These are phyloP conservation scores for Collybiopsis confluens DNA, from an alignment of 768 basidiomycete genomes.

Conservation along the genomic window DNA sequence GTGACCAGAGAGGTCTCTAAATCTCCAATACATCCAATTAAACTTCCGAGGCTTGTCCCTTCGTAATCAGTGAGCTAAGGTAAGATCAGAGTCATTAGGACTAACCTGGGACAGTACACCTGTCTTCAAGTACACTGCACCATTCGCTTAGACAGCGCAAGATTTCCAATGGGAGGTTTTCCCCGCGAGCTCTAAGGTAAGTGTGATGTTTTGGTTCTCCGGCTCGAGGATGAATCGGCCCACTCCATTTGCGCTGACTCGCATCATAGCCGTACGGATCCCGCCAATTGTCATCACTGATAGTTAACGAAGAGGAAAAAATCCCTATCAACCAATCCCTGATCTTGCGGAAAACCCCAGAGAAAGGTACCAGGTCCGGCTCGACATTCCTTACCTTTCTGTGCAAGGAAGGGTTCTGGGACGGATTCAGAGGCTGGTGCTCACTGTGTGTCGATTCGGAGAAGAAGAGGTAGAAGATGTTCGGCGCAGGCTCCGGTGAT, in stretches of 20 bases:
- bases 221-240: conserved; percentile 26
- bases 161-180: conserved; percentile 58
- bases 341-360: conserved; percentile 12
- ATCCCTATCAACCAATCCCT: conserved; percentile 4
- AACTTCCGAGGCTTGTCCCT: conserved; percentile 48
- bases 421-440: conserved; percentile 9
- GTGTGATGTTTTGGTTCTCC: conserved; percentile 26
- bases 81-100: not conserved
- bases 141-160: conserved; percentile 54
- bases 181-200: conserved; percentile 23
- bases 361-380: conserved; percentile 23
- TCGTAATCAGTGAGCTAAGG: not conserved
- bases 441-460: not conserved
- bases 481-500: not conserved
- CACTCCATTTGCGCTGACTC: conserved; percentile 26
- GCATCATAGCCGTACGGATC: conserved; percentile 7
- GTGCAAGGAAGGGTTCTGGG: not conserved
- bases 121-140: conserved; percentile 54
- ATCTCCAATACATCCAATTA: conserved; percentile 42
- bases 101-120: conserved; percentile 51
- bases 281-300: not conserved
- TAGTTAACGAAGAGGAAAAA: not conserved
- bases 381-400: conserved; percentile 14
- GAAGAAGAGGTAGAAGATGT: not conserved
- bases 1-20: conserved; percentile 51